Evolutionary conservation across 805 yeast species (phyloP), one percentile per base, ranked within the genome.

Genomic region (Metschnikowia cerradonensis): DNA sequence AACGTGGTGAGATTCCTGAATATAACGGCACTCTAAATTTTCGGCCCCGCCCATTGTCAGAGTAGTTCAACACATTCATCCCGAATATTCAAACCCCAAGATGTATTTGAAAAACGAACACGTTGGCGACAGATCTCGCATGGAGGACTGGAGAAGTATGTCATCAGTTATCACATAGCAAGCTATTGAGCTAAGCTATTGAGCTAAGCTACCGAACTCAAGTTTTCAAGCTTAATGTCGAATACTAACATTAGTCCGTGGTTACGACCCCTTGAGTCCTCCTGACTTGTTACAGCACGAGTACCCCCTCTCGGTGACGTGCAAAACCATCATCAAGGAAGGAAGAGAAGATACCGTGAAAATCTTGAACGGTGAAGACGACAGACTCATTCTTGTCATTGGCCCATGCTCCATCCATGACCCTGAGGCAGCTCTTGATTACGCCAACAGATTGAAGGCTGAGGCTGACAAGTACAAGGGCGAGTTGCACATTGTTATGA

Each of bases 361-460:
- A 22, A 88, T 91, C 56, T 79, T 92, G 59, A 75, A 76, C 54
- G 88, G 86, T 45, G 74, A 78, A 59, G 91, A 87, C 64, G 98
- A 94, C 77, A 82, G 96, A 68, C 77, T 88, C 41, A 72, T 92
- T 34, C 87, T 92, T 20, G 83, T 92, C 56, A 95, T 92, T 49
- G 99, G 99, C 17, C 99, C 99, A 55, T 92, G 99, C 69, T 94
- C 98, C 17, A 85, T 92, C 60, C 99, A 92, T 68, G 97, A 92
- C 71, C 81, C 92, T 52, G 81, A 78, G 39, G 87, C 94, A 45
- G 98, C 98, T 34, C 73, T 88, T 64, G 98, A 90, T 33, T 92
- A 94, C 72, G 95, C 92, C 53, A 70, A 69, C 36, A 79, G 85
- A 57, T 78, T 92, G 60, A 80, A 81, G 67, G 73, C 73, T 52